These are phyloP conservation scores for Helotiales sp. DNA, from an alignment of 2,329 filamentous ascomycete species.

Conservation along the genomic window DNA sequence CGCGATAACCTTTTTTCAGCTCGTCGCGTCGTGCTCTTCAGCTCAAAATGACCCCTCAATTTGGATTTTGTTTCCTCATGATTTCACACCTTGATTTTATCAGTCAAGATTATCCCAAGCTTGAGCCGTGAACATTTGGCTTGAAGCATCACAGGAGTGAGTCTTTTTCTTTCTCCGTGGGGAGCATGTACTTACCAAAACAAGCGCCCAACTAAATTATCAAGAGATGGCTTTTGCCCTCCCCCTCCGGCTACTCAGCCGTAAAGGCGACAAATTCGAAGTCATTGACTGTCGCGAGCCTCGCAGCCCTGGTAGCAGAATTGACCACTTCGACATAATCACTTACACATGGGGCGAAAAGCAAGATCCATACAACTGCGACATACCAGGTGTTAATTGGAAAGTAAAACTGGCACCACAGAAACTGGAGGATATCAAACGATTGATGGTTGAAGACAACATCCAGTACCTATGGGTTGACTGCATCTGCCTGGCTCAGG, in stretches of 20 bases:
- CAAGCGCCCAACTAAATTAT: not conserved
- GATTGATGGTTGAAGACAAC: constrained; percentile 20
- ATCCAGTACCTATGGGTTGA: constrained; percentile 34
- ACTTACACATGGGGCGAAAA: constrained; percentile 25
- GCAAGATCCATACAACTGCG: constrained; percentile 18
- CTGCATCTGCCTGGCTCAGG: constrained; percentile 38
- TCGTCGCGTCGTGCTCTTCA: constrained; percentile 7
- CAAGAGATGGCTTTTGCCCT: constrained; percentile 20
- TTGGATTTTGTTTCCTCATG: not conserved
- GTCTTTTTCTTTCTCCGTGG: not conserved
- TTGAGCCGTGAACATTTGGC: not conserved
- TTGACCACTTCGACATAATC: constrained; percentile 24
- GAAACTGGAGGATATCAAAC: constrained; percentile 30
- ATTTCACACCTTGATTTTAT: not conserved
- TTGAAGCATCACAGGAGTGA: not conserved
- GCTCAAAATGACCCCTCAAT: not conserved
- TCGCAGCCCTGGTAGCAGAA: not conserved
- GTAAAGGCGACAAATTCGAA: constrained; percentile 10
- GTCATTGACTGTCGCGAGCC: constrained; percentile 16
- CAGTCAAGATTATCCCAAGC: not conserved
- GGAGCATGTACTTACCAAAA: not conserved
- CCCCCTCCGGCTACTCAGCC: constrained; percentile 41
- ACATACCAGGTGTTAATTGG: constrained; percentile 25
- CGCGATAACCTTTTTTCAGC: constrained; percentile 3
- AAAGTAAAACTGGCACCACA: constrained; percentile 12